Evolutionary conservation across 306 rosid genomes (phyloP), one percentile per base, ranked within the genome.

Genomic region (Casuarina glauca): DNA sequence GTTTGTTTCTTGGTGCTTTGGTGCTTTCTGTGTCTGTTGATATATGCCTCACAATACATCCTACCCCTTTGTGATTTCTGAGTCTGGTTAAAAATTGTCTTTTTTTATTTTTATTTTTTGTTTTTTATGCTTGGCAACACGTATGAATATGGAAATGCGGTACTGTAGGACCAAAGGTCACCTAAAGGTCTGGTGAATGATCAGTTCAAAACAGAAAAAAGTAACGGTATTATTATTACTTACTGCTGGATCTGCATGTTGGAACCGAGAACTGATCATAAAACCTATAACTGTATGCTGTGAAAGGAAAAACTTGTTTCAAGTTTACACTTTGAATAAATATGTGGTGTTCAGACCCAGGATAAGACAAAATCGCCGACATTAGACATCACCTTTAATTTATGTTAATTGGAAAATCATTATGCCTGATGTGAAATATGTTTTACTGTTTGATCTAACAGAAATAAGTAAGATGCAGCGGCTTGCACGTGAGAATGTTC

Each of bases 391-490:
- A 42, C 17, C 17, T 42, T 66, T 66, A 17, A n/a, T 2, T 42
- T 6, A 16, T 39, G 48, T n/a, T 7, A 17, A 17, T 66, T 3
- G 6, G n/a, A 61, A 6, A 19, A 42, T 17, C 43, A 66, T 52
- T 54, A 36, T 48, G 58, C 67, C 26, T 20, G 35, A 5, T 44
- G 36, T 35, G 9, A 43, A 43, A 52, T 20, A 69, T 62, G 36
- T 17, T 77, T 72, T 20, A 20, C 51, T 9, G n/a, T 60, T 54
- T 72, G 11, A 19, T 78, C 76, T 78, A 71, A 68, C 80, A 95
- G 99, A 95, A 88, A 82, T 90, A 17, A 91, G 94, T 86, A 95
- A 75, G 61, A 74, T 90, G 87, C 99, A 93, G 86, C 87, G 86
- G 5, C 81, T 75, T 74, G 92, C 97, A 15, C 91, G 96, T 6